Evolutionary conservation across 2,329 filamentous ascomycete genomes (phyloP).

Genomic region (Botrytis hyacinthi): DNA sequence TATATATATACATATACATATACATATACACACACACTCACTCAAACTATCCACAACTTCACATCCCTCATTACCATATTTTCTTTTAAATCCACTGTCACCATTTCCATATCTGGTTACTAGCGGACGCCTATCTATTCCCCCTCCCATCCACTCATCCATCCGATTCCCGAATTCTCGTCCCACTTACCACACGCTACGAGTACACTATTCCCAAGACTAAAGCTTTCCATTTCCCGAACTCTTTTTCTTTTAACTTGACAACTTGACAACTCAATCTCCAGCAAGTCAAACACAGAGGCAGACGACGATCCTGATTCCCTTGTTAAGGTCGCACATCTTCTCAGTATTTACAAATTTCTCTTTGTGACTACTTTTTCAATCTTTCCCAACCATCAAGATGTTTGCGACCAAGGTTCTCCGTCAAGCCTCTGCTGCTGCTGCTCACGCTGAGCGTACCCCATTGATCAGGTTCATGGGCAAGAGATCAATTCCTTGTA

Average conservation of each 20-base stretch:
- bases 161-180: slow-evolving; percentile 4
- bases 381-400: slow-evolving; percentile 24
- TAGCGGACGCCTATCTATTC: not conserved
- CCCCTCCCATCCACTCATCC: not conserved
- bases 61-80: not conserved
- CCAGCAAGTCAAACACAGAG: slow-evolving; percentile 15
- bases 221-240: slow-evolving; percentile 9
- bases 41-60: not conserved
- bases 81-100: not conserved
- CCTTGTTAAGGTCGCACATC: slow-evolving; percentile 5
- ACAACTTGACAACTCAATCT: not conserved
- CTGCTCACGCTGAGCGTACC: slow-evolving; percentile 39
- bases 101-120: not conserved
- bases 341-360: not conserved
- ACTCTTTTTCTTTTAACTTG: not conserved
- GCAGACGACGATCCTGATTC: not conserved
- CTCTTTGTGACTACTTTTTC: slow-evolving; percentile 6
- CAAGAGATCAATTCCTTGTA: slow-evolving; percentile 43
- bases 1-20: too few species aligned
- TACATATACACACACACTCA: not conserved
- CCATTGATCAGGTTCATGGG: slow-evolving; percentile 46
- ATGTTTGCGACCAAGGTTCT: slow-evolving; percentile 43
- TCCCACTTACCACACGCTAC: slow-evolving; percentile 11
- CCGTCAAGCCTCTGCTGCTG: slow-evolving; percentile 37
- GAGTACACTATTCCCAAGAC: not conserved